Conservation (phyloP, 1,139 yeast genomes). For the Torulaspora globosa region DNA sequence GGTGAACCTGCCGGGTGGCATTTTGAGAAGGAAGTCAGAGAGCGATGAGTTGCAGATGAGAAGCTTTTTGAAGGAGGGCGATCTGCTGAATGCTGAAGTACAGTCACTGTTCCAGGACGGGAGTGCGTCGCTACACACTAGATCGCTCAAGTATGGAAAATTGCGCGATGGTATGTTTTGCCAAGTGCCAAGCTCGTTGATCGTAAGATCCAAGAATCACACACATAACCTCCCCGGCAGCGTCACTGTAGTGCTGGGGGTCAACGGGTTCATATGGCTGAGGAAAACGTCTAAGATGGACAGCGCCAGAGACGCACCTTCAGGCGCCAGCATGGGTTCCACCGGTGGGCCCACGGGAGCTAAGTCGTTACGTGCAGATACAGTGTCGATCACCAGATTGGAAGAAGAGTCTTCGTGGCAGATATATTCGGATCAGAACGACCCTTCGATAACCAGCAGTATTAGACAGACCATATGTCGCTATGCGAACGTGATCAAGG, state of each 20-base stretch:
- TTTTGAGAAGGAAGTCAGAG: slow-evolving; percentile 86
- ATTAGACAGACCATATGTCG: slow-evolving; percentile 74
- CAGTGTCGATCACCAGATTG: slow-evolving; percentile 71
- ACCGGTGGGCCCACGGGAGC: slow-evolving; percentile 41
- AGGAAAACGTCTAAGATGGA: slow-evolving; percentile 57
- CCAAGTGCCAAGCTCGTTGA: slow-evolving; percentile 73
- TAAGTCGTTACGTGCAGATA: slow-evolving; percentile 47
- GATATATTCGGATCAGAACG: slow-evolving; percentile 89
- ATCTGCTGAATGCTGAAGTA: slow-evolving; percentile 90
- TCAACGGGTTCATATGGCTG: slow-evolving; percentile 92
- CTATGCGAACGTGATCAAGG: slow-evolving; percentile 77
- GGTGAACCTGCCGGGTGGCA: slow-evolving; percentile 96
- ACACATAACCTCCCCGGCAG: slow-evolving; percentile 85
- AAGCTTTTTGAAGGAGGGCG: slow-evolving; percentile 92
- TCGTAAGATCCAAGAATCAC: slow-evolving; percentile 82
- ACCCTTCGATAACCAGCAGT: slow-evolving; percentile 52
- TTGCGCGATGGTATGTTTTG: slow-evolving; percentile 84
- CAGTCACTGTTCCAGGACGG: slow-evolving; percentile 89
- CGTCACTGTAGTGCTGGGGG: slow-evolving; percentile 85
- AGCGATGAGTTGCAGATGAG: slow-evolving; percentile 97
- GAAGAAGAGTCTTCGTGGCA: slow-evolving; percentile 97
- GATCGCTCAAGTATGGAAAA: slow-evolving; percentile 93
- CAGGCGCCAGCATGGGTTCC: slow-evolving; percentile 41
- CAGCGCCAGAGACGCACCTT: slow-evolving; percentile 34
- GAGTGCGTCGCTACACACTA: slow-evolving; percentile 87